A percentile compares a stretch with the other conserved stretches of the same genome.
These are phyloP conservation scores for Coemansia sp. DNA, from an alignment of 192 early-diverging fungal genomes.

Conservation along the genomic window DNA sequence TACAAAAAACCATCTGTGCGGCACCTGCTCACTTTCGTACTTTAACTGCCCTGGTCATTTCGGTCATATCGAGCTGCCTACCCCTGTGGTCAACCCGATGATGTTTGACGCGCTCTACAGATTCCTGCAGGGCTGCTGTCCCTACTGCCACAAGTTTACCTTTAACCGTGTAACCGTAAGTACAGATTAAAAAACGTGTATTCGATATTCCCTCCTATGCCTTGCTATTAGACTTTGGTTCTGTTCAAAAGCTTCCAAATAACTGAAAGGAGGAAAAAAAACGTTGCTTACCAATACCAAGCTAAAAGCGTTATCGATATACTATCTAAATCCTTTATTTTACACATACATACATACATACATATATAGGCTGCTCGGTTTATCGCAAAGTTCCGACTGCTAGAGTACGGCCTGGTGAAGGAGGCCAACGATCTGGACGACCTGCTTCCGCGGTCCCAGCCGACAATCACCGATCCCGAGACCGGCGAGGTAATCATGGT, in stretches of 20 bases:
- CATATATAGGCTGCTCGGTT: slow-evolving; percentile 54
- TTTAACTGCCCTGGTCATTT: slow-evolving; percentile 92
- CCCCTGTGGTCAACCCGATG: slow-evolving; percentile 88
- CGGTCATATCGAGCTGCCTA: slow-evolving; percentile 91
- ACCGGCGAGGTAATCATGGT: slow-evolving; percentile 9
- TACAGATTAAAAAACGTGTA: not conserved
- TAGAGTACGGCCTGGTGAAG: slow-evolving; percentile 81
- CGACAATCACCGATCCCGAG: slow-evolving; percentile 52
- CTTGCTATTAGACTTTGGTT: too few relatives aligned
- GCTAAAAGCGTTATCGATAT: too few relatives aligned
- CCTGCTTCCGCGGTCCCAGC: slow-evolving; percentile 34
- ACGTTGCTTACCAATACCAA: too few relatives aligned
- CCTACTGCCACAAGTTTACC: slow-evolving; percentile 85
- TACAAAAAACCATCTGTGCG: slow-evolving; percentile 74
- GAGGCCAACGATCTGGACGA: slow-evolving; percentile 84
- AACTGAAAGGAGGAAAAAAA: too few relatives aligned
- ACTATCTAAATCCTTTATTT: too few relatives aligned
- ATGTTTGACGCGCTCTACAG: slow-evolving; percentile 90
- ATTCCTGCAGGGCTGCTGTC: slow-evolving; percentile 80
- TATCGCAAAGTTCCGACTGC: slow-evolving; percentile 74
- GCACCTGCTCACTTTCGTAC: slow-evolving; percentile 78
- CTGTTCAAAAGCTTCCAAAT: too few relatives aligned
- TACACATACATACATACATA: too few relatives aligned
- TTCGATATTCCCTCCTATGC: too few relatives aligned
- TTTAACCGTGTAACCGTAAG: slow-evolving; percentile 47